Percentiles rank a stretch among this genome's conserved stretches.
These are phyloP conservation scores for Thelephora ganbajun DNA, from an alignment of 768 basidiomycete species.

Conservation along the genomic window DNA sequence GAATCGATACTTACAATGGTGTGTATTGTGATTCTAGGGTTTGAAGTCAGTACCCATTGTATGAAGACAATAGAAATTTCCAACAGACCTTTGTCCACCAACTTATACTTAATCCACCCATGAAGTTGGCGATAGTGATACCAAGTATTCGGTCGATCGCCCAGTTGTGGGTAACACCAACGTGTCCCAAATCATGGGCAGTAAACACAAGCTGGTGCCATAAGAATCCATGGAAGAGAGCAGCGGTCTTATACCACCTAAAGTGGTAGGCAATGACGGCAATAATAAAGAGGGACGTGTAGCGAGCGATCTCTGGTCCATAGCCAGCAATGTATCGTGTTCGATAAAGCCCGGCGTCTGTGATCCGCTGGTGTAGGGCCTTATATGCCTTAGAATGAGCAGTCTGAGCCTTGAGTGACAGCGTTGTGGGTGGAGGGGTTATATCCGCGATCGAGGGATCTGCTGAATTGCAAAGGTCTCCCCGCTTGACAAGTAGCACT, in stretches of 20 bases:
- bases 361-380: constrained; percentile 58
- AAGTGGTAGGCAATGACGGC: constrained; percentile 49
- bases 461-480: background rate
- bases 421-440: constrained; percentile 33
- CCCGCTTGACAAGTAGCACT: constrained; percentile 45
- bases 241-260: constrained; percentile 59
- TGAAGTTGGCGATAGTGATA: constrained; percentile 68
- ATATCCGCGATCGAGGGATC: constrained; percentile 32
- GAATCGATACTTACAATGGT: constrained; percentile 60
- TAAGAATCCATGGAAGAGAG: constrained; percentile 70
- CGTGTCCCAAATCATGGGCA: constrained; percentile 91
- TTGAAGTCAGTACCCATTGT: constrained; percentile 2
- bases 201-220: constrained; percentile 95
- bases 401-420: constrained; percentile 46
- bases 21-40: constrained; percentile 80
- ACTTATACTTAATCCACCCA: constrained; percentile 88
- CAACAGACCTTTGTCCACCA: constrained; percentile 92
- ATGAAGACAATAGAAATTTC: background rate
- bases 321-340: constrained; percentile 80
- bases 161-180: constrained; percentile 87
- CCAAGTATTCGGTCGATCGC: constrained; percentile 63
- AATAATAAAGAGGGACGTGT: constrained; percentile 42
- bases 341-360: constrained; percentile 71
- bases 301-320: constrained; percentile 78
- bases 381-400: constrained; percentile 70